Conservation (phyloP, 2,329 filamentous ascomycete genomes). For the Pyrenophora seminiperda region DNA sequence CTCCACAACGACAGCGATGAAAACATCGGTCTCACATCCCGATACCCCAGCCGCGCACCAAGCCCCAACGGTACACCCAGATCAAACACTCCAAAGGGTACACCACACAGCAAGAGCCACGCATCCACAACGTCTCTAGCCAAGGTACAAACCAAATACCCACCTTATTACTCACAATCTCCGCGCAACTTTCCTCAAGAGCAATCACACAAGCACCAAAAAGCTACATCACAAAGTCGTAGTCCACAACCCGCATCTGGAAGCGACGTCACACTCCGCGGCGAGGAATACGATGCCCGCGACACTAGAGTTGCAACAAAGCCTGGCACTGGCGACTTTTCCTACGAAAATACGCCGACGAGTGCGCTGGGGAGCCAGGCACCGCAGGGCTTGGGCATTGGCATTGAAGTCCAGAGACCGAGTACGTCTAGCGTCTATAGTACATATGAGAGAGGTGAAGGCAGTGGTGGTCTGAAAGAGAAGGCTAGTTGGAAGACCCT, state of each 20-base stretch:
- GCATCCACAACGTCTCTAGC: constrained; percentile 1
- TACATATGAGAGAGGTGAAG: neutral
- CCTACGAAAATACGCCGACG: constrained; percentile 13
- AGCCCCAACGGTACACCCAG: neutral
- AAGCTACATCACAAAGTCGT: neutral
- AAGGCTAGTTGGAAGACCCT: constrained; percentile 3
- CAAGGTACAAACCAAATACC: constrained; percentile 11
- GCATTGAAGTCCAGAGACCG: neutral
- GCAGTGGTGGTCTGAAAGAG: neutral
- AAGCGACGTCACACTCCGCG: constrained; percentile 3
- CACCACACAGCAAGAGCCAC: neutral
- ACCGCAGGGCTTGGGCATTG: constrained; percentile 1
- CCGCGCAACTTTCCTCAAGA: constrained; percentile 1
- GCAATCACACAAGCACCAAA: neutral
- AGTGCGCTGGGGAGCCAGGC: neutral
- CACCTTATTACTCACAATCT: constrained; percentile 7
- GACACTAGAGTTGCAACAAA: neutral
- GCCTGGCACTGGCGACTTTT: constrained; percentile 2
- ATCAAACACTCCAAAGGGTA: neutral
- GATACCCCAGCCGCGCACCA: constrained; percentile 5
- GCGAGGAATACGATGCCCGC: neutral
- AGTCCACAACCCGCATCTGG: neutral
- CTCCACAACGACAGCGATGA: constrained; percentile 5
- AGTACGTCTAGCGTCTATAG: constrained; percentile 1
- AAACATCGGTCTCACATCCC: constrained; percentile 8